Base-by-base conservation (phyloP, 192 early-diverging fungal species). In the Coemansia umbellata region DNA sequence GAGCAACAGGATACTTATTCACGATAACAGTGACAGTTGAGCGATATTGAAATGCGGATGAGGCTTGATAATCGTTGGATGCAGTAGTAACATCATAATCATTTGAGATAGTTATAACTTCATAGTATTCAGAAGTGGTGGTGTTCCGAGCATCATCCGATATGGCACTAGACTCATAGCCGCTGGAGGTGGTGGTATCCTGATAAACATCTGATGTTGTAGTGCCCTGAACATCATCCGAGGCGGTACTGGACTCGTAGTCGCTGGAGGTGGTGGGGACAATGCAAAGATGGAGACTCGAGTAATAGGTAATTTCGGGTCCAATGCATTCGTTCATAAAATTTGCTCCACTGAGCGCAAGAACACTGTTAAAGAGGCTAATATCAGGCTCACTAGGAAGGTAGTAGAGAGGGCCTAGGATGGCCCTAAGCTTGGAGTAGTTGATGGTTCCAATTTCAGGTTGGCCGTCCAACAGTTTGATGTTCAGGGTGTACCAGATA, bases 261-360 rank as follows among this genome's bases (percentile, higher is more conserved):
- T n/a, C n/a, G n/a, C n/a, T n/a, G n/a, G n/a, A n/a, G n/a, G 23
- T 24, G 6, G 41, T 43, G 22, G 19, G 17, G 3, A 30, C 7
- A 5, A 30, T 30, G 37, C 59, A 61, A 10, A 51, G 59, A 28
- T 61, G 50, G 1, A 0, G 0, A 15, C 9, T 11, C 51, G 43
- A 62, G 60, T 54, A 54, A 4, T 4, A n/a, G 7, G 47, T 37
- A 8, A 53, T 6, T 15, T 49, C 49, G 31, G 23, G 3, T 3
- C 51, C 60, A 30, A 54, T 40, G 44, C 15, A 22, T 0, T 45
- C n/a, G 2, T 54, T 45, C 33, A 62, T 53, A n/a, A 37, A 3
- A 2, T 47, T 28, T 9, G 35, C 19, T 2, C 59, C 59, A 26
- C 43, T 17, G 40, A 61, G 52, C 8, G 37, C 10, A 5, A 61